phyloP scores from a whole-genome alignment of 306 rosid genomes.

The Castanea sativa region DNA sequence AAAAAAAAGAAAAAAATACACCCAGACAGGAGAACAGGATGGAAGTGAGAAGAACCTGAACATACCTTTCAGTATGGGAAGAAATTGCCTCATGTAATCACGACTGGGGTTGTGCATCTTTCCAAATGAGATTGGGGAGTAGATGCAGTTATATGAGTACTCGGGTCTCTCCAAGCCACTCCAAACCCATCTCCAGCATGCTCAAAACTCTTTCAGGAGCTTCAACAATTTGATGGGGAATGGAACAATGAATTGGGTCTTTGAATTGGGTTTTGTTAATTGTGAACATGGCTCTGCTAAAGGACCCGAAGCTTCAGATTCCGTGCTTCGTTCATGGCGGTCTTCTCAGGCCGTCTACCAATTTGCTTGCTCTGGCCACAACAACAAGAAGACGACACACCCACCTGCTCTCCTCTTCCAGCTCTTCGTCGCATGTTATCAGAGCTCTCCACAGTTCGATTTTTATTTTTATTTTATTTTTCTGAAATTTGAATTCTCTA shows the following conservation, averaged over 20 bases:
- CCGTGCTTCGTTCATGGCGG: slow-evolving; percentile 20
- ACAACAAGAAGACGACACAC: neutral
- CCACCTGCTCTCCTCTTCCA: slow-evolving; percentile 21
- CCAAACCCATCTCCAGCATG: too few relatives aligned
- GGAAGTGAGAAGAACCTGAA: slow-evolving; percentile 12
- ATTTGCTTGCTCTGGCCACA: slow-evolving; percentile 32
- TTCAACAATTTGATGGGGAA: too few relatives aligned
- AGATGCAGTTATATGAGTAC: slow-evolving; percentile 57
- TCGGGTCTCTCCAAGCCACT: too few relatives aligned
- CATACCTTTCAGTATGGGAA: slow-evolving; percentile 71
- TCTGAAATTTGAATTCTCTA: too few relatives aligned
- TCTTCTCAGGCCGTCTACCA: slow-evolving; percentile 39
- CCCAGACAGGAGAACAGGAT: slow-evolving; percentile 14
- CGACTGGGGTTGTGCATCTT: slow-evolving; percentile 91
- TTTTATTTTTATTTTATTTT: too few relatives aligned
- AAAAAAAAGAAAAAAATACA: neutral
- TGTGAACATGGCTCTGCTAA: slow-evolving; percentile 42
- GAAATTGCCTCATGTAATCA: slow-evolving; percentile 77
- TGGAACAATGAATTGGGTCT: too few relatives aligned
- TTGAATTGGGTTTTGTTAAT: too few relatives aligned
- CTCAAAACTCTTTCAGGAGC: too few relatives aligned
- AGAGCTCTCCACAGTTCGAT: too few relatives aligned
- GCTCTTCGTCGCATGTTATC: too few relatives aligned
- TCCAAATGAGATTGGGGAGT: slow-evolving; percentile 84
- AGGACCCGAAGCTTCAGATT: slow-evolving; percentile 58